Conservation (phyloP, 179 eudicot genomes). For the Drosera spatulata region DNA sequence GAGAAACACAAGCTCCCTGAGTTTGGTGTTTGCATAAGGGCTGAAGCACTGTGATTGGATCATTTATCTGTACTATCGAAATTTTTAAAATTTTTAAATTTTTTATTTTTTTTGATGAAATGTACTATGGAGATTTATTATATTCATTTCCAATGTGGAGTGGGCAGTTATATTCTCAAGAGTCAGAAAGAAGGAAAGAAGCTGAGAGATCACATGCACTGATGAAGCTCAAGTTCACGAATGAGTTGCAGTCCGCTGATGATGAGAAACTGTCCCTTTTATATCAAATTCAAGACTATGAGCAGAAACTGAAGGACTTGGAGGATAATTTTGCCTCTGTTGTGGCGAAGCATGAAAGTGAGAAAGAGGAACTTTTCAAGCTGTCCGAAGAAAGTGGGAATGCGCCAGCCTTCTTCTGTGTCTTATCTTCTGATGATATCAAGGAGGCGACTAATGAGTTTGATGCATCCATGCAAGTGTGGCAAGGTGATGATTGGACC, state of each 20-base stretch:
- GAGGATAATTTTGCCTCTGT: slow-evolving; percentile 50
- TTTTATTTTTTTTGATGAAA: too few species aligned
- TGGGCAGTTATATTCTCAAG: slow-evolving; percentile 36
- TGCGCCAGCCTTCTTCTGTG: slow-evolving; percentile 30
- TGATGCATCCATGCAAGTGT: slow-evolving; percentile 41
- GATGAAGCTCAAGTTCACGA: slow-evolving; percentile 26
- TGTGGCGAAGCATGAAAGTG: slow-evolving; percentile 40
- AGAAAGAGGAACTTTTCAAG: slow-evolving; percentile 52
- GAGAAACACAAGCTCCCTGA: too few species aligned
- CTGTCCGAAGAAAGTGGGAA: slow-evolving; percentile 32
- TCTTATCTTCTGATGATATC: slow-evolving; percentile 50
- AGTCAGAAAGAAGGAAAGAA: slow-evolving; percentile 32
- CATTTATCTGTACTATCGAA: too few species aligned
- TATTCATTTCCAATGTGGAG: neutral
- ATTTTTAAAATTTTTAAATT: too few species aligned
- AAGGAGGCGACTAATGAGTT: slow-evolving; percentile 55
- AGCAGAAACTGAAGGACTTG: slow-evolving; percentile 39
- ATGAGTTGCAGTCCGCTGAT: slow-evolving; percentile 37
- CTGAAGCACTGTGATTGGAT: too few species aligned
- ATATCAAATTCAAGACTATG: slow-evolving; percentile 37
- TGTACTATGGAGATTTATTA: too few species aligned
- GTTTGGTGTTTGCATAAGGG: too few species aligned
- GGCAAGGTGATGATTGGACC: slow-evolving; percentile 69
- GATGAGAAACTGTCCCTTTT: slow-evolving; percentile 39
- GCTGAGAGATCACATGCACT: slow-evolving; percentile 38